Conservation (phyloP, 192 early-diverging fungal genomes). For the Podochytrium sp. region DNA sequence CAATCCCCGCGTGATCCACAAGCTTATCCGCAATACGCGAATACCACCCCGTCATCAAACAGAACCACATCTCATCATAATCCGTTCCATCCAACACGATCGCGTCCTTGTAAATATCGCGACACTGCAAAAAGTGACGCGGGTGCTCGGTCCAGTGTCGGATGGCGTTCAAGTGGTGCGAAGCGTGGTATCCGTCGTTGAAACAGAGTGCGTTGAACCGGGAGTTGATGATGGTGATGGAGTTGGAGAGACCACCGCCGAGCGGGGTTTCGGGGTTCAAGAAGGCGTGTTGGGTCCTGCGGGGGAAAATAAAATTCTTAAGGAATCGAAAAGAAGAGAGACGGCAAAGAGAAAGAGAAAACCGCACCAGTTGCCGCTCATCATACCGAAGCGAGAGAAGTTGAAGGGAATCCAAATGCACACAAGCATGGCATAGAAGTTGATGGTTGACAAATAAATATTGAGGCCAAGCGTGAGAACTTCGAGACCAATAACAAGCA, state of each 20-base stretch:
- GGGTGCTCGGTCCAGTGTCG: constrained; percentile 54
- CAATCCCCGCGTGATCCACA: constrained; percentile 34
- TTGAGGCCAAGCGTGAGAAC: constrained; percentile 7
- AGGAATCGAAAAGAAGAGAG: background rate
- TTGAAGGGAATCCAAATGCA: constrained; percentile 36
- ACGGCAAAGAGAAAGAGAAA: background rate
- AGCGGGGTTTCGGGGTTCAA: constrained; percentile 36
- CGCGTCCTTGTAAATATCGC: constrained; percentile 34
- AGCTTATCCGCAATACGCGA: constrained; percentile 24
- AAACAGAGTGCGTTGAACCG: constrained; percentile 42
- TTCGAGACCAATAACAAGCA: constrained; percentile 26
- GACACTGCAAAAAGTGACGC: constrained; percentile 27
- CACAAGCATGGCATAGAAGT: constrained; percentile 30
- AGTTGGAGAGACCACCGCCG: constrained; percentile 38
- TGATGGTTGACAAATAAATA: constrained; percentile 4
- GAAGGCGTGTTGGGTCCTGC: constrained; percentile 49
- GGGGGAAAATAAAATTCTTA: background rate
- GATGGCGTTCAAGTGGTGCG: constrained; percentile 49
- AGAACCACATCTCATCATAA: constrained; percentile 36
- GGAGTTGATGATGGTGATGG: constrained; percentile 39
- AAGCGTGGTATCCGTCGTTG: constrained; percentile 56
- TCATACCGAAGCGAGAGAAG: constrained; percentile 44
- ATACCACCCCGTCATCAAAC: constrained; percentile 41
- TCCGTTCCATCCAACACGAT: constrained; percentile 39
- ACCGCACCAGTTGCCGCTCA: constrained; percentile 47